phyloP scores from a whole-genome alignment of 176 grass and related monocot genomes.

The Avena atlantica region DNA sequence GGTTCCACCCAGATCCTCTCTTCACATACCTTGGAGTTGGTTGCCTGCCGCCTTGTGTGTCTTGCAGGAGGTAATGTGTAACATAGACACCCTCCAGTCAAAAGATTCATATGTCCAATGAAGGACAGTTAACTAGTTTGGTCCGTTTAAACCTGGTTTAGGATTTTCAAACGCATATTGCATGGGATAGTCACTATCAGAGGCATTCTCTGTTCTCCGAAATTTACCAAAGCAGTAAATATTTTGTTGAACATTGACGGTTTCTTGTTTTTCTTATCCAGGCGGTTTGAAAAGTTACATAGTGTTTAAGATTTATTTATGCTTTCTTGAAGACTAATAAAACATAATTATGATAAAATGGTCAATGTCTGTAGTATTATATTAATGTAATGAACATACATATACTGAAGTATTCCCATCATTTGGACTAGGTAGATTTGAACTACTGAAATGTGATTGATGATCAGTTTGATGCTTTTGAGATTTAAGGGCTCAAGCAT shows the following conservation, averaged over 20 bases:
- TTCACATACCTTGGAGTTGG: slow-evolving; percentile 87
- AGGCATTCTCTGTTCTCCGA: background rate
- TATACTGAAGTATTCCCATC: background rate
- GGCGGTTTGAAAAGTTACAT: background rate
- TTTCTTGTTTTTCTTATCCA: slow-evolving; percentile 19
- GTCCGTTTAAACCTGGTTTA: slow-evolving; percentile 1
- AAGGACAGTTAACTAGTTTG: background rate
- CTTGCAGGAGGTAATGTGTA: slow-evolving; percentile 84
- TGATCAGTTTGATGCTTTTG: background rate
- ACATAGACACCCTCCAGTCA: background rate
- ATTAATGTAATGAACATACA: background rate
- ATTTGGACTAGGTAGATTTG: background rate
- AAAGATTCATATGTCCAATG: background rate
- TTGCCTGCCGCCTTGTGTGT: slow-evolving; percentile 79
- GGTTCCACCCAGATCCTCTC: slow-evolving; percentile 72
- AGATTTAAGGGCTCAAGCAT: background rate
- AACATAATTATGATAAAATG: background rate
- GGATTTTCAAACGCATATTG: slow-evolving; percentile 19
- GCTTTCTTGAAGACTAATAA: background rate
- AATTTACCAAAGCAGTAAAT: background rate
- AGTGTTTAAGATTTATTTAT: background rate
- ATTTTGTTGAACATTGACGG: background rate
- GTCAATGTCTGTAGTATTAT: background rate
- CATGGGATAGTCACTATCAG: background rate
- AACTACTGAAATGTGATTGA: background rate